Percentiles rank a stretch among this genome's conserved stretches.
phyloP scores from a whole-genome alignment of 768 basidiomycete genomes.

The Pisolithus orientalis region DNA sequence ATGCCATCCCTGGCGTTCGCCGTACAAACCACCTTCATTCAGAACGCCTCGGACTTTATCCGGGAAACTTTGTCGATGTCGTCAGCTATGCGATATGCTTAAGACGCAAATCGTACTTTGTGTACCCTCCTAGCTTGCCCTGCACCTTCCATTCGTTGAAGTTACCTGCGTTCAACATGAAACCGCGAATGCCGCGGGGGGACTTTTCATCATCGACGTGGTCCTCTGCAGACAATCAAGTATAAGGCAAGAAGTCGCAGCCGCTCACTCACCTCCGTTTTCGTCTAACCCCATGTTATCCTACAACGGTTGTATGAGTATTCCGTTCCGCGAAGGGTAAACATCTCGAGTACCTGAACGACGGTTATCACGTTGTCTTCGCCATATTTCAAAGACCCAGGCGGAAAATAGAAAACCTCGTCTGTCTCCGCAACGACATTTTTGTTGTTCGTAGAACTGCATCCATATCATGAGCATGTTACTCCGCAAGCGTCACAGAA shows the following conservation, averaged over 20 bases:
- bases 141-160: constrained; percentile 68
- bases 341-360: constrained; percentile 47
- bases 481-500: neutral
- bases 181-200: constrained; percentile 75
- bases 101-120: constrained; percentile 34
- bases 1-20: constrained; percentile 72
- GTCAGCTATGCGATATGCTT: constrained; percentile 1
- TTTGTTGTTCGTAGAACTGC: constrained; percentile 61
- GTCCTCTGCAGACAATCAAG: constrained; percentile 18
- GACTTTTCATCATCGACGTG: constrained; percentile 55
- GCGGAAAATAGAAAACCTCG: constrained; percentile 57
- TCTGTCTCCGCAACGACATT: constrained; percentile 62
- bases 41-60: constrained; percentile 67
- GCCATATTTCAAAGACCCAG: constrained; percentile 42
- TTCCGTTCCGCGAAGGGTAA: neutral
- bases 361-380: constrained; percentile 73
- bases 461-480: neutral
- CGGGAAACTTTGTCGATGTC: constrained; percentile 45
- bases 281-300: constrained; percentile 81
- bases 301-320: constrained; percentile 26
- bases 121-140: constrained; percentile 71
- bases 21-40: constrained; percentile 68
- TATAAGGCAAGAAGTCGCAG: neutral
- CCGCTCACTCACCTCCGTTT: constrained; percentile 37
- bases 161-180: constrained; percentile 55